These are phyloP conservation scores for Ceratocystis harringtonii DNA, from an alignment of 2,329 filamentous ascomycete genomes.

Conservation along the genomic window DNA sequence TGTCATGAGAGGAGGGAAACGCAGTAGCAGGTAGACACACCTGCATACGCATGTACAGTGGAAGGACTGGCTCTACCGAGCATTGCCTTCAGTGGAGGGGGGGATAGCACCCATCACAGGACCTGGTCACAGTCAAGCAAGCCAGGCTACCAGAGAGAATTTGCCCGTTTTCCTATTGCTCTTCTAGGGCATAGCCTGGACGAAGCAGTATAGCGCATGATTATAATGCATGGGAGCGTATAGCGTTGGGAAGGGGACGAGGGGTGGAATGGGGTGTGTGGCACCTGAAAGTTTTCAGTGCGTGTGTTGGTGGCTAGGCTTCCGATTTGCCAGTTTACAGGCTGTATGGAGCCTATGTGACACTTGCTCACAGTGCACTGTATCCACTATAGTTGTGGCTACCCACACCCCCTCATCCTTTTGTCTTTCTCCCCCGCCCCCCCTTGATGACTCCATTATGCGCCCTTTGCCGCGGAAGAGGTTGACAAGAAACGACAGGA, in stretches of 20 bases:
- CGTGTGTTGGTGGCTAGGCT: background rate
- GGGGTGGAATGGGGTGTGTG: background rate
- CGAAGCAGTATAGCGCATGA: background rate
- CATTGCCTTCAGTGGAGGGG: too few relatives aligned
- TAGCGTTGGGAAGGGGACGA: background rate
- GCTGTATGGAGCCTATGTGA: background rate
- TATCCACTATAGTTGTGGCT: background rate
- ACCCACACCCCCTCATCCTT: background rate
- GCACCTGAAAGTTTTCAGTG: background rate
- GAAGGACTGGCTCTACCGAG: too few relatives aligned
- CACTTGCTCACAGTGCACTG: background rate
- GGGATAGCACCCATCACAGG: too few relatives aligned
- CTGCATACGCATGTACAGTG: too few relatives aligned
- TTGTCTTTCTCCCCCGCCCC: background rate
- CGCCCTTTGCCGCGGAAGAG: constrained; percentile 1
- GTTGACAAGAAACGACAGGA: background rate
- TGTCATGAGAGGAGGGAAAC: too few relatives aligned
- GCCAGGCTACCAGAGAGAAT: background rate
- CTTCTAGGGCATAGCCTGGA: background rate
- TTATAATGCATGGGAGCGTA: background rate
- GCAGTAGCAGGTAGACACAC: too few relatives aligned
- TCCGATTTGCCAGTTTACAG: background rate
- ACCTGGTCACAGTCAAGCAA: background rate
- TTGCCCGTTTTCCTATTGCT: background rate
- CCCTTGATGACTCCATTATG: background rate